These are phyloP conservation scores for Ophiocordyceps camponoti-leonardi DNA, from an alignment of 2,329 filamentous ascomycete genomes.

Conservation along the genomic window DNA sequence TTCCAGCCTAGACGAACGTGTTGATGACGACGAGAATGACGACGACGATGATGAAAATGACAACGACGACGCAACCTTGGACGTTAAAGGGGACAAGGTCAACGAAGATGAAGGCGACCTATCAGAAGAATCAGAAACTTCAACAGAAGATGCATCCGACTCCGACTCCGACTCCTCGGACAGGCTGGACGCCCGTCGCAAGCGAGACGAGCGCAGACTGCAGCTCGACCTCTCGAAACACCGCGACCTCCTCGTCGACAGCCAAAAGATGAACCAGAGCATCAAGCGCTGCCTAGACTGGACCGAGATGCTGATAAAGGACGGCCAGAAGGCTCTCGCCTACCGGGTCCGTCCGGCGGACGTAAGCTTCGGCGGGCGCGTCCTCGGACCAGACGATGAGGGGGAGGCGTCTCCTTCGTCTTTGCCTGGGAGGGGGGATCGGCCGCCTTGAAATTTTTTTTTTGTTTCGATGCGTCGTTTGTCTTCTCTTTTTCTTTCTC, in stretches of 20 bases:
- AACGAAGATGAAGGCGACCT: conserved; percentile 26
- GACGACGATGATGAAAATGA: conserved; percentile 17
- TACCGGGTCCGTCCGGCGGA: conserved; percentile 46
- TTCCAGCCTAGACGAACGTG: conserved; percentile 29
- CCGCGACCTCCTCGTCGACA: conserved; percentile 73
- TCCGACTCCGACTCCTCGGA: conserved; percentile 22
- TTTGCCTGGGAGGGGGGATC: too few species aligned
- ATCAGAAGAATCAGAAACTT: conserved; percentile 33
- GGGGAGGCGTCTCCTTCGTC: not conserved
- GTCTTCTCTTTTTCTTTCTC: too few species aligned
- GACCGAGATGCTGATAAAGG: conserved; percentile 79
- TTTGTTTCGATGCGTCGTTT: too few species aligned
- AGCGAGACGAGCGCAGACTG: conserved; percentile 67
- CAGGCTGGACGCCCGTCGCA: conserved; percentile 27
- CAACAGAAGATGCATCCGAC: conserved; percentile 24
- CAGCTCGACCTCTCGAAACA: conserved; percentile 76
- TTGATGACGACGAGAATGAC: conserved; percentile 19
- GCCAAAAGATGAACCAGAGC: conserved; percentile 89
- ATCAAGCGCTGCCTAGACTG: conserved; percentile 76
- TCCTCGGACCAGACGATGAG: not conserved
- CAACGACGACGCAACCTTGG: conserved; percentile 20
- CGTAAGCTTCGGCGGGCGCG: conserved; percentile 22
- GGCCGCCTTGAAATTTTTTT: too few species aligned
- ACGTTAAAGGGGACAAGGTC: conserved; percentile 20
- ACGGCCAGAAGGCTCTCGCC: conserved; percentile 72